Conservation (phyloP, 805 yeast genomes). For the Saturnispora mendoncae region DNA sequence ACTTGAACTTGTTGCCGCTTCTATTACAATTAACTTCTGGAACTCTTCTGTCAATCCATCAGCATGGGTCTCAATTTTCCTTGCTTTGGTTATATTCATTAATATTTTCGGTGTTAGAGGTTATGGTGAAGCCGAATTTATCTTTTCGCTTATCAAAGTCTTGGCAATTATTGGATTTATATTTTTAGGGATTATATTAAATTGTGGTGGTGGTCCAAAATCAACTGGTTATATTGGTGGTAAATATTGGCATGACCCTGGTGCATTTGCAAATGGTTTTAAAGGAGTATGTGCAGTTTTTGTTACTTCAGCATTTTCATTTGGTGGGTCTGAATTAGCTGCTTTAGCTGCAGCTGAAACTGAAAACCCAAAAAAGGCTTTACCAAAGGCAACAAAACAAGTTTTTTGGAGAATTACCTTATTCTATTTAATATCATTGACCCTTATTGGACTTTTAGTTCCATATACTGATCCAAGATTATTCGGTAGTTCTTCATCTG, state of each 20-base stretch:
- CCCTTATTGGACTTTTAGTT: slow-evolving; percentile 43
- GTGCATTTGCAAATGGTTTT: slow-evolving; percentile 39
- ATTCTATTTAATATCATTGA: slow-evolving; percentile 43
- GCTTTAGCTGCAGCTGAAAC: slow-evolving; percentile 59
- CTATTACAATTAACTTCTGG: slow-evolving; percentile 42
- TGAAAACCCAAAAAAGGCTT: slow-evolving; percentile 44
- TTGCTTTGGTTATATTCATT: slow-evolving; percentile 36
- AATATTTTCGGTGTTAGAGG: slow-evolving; percentile 53
- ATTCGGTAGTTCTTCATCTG: slow-evolving; percentile 39
- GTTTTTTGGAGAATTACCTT: slow-evolving; percentile 51
- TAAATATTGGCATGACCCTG: slow-evolving; percentile 49
- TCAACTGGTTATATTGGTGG: slow-evolving; percentile 50
- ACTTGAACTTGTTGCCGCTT: slow-evolving; percentile 42
- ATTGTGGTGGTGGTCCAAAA: slow-evolving; percentile 51
- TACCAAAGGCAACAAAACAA: slow-evolving; percentile 53
- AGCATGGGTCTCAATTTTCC: slow-evolving; percentile 46
- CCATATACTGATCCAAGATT: slow-evolving; percentile 43
- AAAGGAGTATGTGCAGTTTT: slow-evolving; percentile 54
- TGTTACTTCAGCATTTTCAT: slow-evolving; percentile 51
- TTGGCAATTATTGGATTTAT: slow-evolving; percentile 47
- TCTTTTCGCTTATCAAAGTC: slow-evolving; percentile 45
- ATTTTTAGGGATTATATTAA: slow-evolving; percentile 42
- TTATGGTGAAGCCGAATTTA: slow-evolving; percentile 57
- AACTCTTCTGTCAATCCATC: slow-evolving; percentile 36
- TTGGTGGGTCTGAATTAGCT: slow-evolving; percentile 54